These are phyloP conservation scores for Suhomyces anneliseae DNA, from an alignment of 1,139 yeast species.

Conservation along the genomic window DNA sequence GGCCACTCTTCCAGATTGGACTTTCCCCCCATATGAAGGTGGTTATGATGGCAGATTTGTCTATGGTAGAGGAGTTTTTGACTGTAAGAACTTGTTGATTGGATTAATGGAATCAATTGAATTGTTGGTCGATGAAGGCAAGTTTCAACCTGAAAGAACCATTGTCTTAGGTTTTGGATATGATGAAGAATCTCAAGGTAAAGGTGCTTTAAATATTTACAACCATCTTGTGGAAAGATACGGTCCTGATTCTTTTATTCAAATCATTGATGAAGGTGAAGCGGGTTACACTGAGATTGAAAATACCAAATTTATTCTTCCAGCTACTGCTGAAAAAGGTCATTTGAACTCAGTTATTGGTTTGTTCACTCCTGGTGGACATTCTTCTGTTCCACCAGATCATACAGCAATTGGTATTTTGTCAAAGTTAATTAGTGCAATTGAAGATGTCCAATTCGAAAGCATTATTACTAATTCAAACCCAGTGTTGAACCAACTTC, in stretches of 20 bases:
- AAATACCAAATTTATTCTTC: slow-evolving; percentile 53
- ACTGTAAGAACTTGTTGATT: slow-evolving; percentile 45
- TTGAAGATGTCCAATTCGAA: slow-evolving; percentile 38
- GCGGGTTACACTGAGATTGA: slow-evolving; percentile 33
- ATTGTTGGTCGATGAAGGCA: slow-evolving; percentile 33
- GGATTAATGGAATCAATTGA: slow-evolving; percentile 46
- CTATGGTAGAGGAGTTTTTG: slow-evolving; percentile 50
- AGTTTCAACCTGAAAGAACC: slow-evolving; percentile 42
- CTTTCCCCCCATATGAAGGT: slow-evolving; percentile 45
- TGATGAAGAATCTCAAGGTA: slow-evolving; percentile 49
- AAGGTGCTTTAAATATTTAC: slow-evolving; percentile 35
- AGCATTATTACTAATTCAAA: slow-evolving; percentile 39
- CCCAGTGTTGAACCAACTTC: slow-evolving; percentile 42
- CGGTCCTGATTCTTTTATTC: slow-evolving; percentile 42
- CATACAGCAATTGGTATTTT: slow-evolving; percentile 50
- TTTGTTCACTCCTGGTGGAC: slow-evolving; percentile 49
- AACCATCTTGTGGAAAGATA: slow-evolving; percentile 30
- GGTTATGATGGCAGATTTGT: slow-evolving; percentile 39
- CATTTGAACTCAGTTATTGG: slow-evolving; percentile 38
- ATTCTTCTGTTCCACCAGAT: slow-evolving; percentile 48
- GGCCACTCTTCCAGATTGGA: slow-evolving; percentile 43
- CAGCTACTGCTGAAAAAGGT: slow-evolving; percentile 55
- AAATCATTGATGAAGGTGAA: slow-evolving; percentile 49
- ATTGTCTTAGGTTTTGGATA: slow-evolving; percentile 47
- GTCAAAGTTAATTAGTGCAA: slow-evolving; percentile 36